Conservation (phyloP, 106 monocot genomes). For the Agapanthus africanus region DNA sequence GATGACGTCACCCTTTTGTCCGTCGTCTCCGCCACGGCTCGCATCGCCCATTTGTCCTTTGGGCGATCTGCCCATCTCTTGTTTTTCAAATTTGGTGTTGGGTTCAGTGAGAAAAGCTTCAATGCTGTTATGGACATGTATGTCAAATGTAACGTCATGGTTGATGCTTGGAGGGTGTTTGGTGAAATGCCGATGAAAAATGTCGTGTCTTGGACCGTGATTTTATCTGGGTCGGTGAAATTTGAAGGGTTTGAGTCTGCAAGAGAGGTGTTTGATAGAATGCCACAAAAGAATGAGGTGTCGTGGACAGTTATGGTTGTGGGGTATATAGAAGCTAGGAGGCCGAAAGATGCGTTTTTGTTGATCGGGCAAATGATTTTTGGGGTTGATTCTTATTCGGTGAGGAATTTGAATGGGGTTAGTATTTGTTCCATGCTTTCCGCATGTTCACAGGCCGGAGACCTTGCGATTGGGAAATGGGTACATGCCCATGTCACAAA, state of each 20-base stretch:
- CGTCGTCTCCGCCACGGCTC: conserved; percentile 33
- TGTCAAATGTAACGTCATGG: conserved; percentile 36
- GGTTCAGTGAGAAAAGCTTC: conserved; percentile 12
- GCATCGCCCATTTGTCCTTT: conserved; percentile 23
- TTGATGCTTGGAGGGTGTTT: conserved; percentile 41
- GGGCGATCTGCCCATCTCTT: conserved; percentile 31
- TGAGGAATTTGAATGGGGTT: conserved; percentile 24
- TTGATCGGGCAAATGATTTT: no score
- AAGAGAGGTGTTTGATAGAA: conserved; percentile 32
- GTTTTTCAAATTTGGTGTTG: conserved; percentile 19
- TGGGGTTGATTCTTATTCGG: background rate
- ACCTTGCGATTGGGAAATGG: conserved; percentile 49
- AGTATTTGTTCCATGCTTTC: conserved; percentile 55
- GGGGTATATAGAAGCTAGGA: conserved; percentile 39
- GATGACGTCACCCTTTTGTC: conserved; percentile 41
- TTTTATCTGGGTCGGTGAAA: conserved; percentile 32
- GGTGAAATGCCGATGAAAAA: conserved; percentile 53
- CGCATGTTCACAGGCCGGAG: conserved; percentile 58
- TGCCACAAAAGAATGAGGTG: conserved; percentile 41
- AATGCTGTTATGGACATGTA: conserved; percentile 51
- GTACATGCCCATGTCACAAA: conserved; percentile 33
- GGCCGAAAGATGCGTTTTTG: conserved; percentile 38
- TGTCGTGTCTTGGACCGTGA: conserved; percentile 54
- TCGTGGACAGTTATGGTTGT: conserved; percentile 50
- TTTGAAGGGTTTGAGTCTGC: conserved; percentile 41